These are phyloP conservation scores for Hirschfeldia incana DNA, from an alignment of 345 rosid genomes.

Conservation along the genomic window DNA sequence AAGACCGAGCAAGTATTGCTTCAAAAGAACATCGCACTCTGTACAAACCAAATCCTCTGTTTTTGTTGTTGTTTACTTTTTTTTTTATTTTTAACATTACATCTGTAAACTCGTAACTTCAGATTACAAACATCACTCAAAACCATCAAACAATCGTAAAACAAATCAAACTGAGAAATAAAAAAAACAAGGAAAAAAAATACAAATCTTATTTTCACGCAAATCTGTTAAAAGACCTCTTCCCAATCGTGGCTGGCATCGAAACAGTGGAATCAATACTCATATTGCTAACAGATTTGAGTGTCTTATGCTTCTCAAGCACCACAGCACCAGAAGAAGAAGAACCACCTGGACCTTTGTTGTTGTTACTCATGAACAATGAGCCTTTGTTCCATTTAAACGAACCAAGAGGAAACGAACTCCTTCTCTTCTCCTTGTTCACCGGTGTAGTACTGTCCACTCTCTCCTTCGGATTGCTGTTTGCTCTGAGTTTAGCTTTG, in stretches of 20 bases:
- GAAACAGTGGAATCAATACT: constrained; percentile 85
- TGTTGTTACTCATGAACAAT: constrained; percentile 53
- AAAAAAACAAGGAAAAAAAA: background rate
- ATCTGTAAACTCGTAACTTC: constrained; percentile 14
- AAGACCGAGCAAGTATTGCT: too few species aligned
- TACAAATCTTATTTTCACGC: constrained; percentile 51
- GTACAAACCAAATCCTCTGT: constrained; percentile 27
- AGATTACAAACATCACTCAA: constrained; percentile 30
- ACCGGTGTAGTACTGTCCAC: constrained; percentile 58
- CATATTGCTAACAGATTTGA: constrained; percentile 57
- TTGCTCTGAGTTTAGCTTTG: constrained; percentile 75
- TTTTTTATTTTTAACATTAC: constrained; percentile 3
- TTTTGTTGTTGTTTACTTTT: constrained; percentile 10
- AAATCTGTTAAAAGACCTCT: constrained; percentile 90
- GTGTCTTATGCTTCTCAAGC: constrained; percentile 45
- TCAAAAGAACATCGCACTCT: too few species aligned
- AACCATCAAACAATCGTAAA: constrained; percentile 20
- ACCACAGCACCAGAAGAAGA: constrained; percentile 47
- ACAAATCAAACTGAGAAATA: constrained; percentile 14
- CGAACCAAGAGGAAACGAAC: constrained; percentile 72
- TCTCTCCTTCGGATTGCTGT: constrained; percentile 72
- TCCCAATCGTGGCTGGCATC: constrained; percentile 75
- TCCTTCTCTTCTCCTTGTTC: constrained; percentile 65
- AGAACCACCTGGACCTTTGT: constrained; percentile 30
- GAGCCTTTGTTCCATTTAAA: constrained; percentile 84